Conservation (phyloP, 1,284 basidiomycete species). For the Malassezia sympodialis region DNA sequence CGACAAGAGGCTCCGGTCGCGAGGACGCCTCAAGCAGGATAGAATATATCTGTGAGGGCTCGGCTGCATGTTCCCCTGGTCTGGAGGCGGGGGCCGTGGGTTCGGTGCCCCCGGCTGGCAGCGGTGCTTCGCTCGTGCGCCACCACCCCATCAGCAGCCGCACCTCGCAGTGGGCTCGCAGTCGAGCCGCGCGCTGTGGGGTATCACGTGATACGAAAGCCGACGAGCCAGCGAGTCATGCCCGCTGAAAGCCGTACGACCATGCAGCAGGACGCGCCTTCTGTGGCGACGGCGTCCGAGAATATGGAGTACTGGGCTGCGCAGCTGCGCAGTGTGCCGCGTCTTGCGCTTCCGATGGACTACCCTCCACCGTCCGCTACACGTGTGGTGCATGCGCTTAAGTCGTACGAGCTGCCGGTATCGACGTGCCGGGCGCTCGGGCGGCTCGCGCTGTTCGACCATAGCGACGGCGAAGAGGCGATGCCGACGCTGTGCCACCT, state of each 20-base stretch:
- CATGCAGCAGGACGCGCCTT: not conserved
- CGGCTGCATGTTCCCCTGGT: not conserved
- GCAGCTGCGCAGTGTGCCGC: constrained; percentile 60
- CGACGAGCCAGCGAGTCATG: not conserved
- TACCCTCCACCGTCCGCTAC: constrained; percentile 67
- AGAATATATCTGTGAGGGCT: not conserved
- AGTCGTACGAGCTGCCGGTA: constrained; percentile 29
- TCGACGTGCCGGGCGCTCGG: constrained; percentile 32
- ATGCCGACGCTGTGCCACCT: constrained; percentile 77
- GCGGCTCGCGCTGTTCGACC: constrained; percentile 59
- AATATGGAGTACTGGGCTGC: constrained; percentile 35
- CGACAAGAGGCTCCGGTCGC: not conserved
- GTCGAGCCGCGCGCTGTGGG: not conserved
- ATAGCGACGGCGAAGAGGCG: constrained; percentile 20
- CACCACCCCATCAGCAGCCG: not conserved
- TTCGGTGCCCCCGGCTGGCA: not conserved
- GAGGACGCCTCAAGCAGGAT: not conserved
- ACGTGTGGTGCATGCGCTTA: constrained; percentile 39
- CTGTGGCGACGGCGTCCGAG: constrained; percentile 7
- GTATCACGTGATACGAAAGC: not conserved
- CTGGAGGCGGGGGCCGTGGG: not conserved
- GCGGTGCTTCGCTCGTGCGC: not conserved
- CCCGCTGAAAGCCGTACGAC: not conserved
- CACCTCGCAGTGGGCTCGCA: not conserved
- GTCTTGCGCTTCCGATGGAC: constrained; percentile 87